These are phyloP conservation scores for Purshia tridentata DNA, from an alignment of 306 rosid genomes.

Conservation along the genomic window DNA sequence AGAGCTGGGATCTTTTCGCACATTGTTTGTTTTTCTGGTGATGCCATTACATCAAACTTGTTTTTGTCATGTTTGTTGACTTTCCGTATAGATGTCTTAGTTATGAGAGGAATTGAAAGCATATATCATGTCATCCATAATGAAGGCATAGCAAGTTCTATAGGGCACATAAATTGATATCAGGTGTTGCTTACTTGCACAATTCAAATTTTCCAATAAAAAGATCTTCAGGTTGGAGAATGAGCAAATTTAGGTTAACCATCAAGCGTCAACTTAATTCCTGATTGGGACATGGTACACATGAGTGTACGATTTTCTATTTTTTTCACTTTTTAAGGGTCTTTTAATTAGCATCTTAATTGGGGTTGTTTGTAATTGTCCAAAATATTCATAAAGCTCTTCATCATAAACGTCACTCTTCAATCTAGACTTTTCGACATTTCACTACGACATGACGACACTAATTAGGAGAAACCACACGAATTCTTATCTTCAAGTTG, in stretches of 20 bases:
- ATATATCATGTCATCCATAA: background rate
- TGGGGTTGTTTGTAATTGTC: conserved; percentile 1
- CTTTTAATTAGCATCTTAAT: background rate
- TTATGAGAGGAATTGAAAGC: conserved; percentile 1
- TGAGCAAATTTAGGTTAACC: background rate
- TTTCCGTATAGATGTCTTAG: conserved; percentile 2
- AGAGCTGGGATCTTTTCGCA: too few relatives aligned
- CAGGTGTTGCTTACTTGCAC: too few relatives aligned
- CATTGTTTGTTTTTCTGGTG: too few relatives aligned
- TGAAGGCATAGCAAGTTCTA: background rate
- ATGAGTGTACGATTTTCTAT: background rate
- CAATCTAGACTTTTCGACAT: background rate
- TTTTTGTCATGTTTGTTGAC: conserved; percentile 8
- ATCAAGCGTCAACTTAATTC: background rate
- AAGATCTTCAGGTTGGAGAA: background rate
- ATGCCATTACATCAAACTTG: conserved; percentile 4
- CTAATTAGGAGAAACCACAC: too few relatives aligned
- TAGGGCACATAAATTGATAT: too few relatives aligned
- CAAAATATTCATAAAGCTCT: conserved; percentile 11
- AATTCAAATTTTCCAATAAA: too few relatives aligned
- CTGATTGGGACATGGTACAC: background rate
- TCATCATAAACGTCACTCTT: conserved; percentile 14
- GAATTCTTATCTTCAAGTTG: too few relatives aligned
- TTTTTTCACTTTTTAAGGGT: background rate
- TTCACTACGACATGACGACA: background rate